These are phyloP conservation scores for Hypoxylon sp. DNA, from an alignment of 2,329 filamentous ascomycete species.

Conservation along the genomic window DNA sequence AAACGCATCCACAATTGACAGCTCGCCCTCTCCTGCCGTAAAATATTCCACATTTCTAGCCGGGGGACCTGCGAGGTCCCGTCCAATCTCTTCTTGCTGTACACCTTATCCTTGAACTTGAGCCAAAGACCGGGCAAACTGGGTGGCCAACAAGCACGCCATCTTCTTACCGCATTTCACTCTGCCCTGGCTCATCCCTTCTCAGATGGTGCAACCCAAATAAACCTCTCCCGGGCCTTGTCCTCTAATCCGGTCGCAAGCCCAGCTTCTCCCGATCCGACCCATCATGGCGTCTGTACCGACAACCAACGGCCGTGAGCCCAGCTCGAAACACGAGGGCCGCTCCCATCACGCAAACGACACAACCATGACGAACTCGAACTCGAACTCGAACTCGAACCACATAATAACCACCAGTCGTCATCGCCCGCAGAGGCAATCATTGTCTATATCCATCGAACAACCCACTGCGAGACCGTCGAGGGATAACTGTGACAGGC, in stretches of 20 bases:
- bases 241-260: conserved; percentile 28
- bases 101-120: neutral
- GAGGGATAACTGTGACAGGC: conserved; percentile 59
- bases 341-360: conserved; percentile 23
- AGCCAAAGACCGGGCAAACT: conserved; percentile 4
- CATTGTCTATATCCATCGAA: conserved; percentile 29
- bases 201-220: conserved; percentile 38
- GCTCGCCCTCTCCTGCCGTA: neutral
- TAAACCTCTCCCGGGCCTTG: conserved; percentile 27
- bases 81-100: conserved; percentile 13
- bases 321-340: conserved; percentile 26
- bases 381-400: conserved; percentile 13
- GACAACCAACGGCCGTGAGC: conserved; percentile 27
- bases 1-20: neutral
- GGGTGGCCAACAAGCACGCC: conserved; percentile 39
- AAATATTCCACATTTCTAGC: neutral
- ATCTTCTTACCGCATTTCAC: conserved; percentile 41
- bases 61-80: conserved; percentile 24
- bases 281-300: conserved; percentile 36
- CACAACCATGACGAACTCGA: conserved; percentile 13
- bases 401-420: conserved; percentile 19
- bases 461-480: conserved; percentile 40
- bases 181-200: conserved; percentile 30
- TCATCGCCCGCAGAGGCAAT: conserved; percentile 28
- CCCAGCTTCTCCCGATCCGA: conserved; percentile 21